Evolutionary conservation across 2,329 filamentous ascomycete genomes (phyloP).

Genomic region (Fusarium ambrosium): DNA sequence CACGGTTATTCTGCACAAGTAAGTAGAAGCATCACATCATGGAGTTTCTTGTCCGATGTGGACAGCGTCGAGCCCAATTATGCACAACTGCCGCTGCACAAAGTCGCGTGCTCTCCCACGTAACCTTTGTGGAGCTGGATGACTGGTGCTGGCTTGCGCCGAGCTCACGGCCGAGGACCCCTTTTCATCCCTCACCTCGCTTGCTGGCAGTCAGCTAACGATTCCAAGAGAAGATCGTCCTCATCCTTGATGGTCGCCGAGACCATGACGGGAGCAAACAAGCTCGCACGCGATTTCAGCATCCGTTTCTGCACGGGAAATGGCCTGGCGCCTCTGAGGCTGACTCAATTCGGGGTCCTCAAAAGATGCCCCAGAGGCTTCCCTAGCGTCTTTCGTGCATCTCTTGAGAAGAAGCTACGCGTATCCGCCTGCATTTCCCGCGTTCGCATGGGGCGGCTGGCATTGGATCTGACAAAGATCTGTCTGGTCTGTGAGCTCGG

Average conservation of each 20-base stretch:
- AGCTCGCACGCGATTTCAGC: conserved; percentile 15
- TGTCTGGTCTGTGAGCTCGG: conserved; percentile 16
- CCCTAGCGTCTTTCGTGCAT: conserved; percentile 19
- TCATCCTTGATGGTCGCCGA: conserved; percentile 29
- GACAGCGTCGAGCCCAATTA: conserved; percentile 19
- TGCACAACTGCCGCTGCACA: conserved; percentile 38
- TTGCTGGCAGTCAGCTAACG: conserved; percentile 30
- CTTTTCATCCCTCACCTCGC: conserved; percentile 41
- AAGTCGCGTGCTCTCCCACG: conserved; percentile 42
- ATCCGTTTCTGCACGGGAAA: not conserved
- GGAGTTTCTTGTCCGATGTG: conserved; percentile 28
- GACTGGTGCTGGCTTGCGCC: conserved; percentile 38
- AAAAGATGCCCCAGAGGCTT: conserved; percentile 30
- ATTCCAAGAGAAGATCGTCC: conserved; percentile 37
- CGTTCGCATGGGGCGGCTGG: conserved; percentile 30
- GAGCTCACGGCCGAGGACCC: conserved; percentile 41
- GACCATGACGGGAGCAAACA: conserved; percentile 23
- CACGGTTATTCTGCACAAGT: conserved; percentile 26
- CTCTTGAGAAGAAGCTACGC: conserved; percentile 16
- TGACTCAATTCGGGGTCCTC: conserved; percentile 28
- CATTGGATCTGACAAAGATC: conserved; percentile 40
- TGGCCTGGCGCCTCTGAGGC: conserved; percentile 32
- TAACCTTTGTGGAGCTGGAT: conserved; percentile 30
- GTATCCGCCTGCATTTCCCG: conserved; percentile 13
- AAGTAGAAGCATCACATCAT: conserved; percentile 36